phyloP scores from a whole-genome alignment of 1,139 yeast species.

The Trichomonascaceae sp. region DNA sequence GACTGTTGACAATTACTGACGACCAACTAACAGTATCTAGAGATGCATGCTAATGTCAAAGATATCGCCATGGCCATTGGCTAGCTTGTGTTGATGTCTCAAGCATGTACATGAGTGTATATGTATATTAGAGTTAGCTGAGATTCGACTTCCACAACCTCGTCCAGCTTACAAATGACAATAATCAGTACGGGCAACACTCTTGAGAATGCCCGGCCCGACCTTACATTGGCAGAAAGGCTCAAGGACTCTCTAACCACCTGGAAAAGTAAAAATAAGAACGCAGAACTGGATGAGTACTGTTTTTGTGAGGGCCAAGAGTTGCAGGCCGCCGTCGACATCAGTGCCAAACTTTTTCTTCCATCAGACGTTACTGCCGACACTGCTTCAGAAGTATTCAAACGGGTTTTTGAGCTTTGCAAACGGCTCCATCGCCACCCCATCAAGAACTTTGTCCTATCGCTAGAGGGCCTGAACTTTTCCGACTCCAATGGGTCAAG shows the following conservation, averaged over 20 bases:
- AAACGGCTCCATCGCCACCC: background rate
- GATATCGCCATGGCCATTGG: no score
- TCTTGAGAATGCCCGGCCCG: conserved; percentile 7
- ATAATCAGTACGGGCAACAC: conserved; percentile 10
- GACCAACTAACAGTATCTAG: no score
- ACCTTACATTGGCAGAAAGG: conserved; percentile 3
- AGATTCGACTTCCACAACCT: no score
- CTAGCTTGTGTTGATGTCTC: no score
- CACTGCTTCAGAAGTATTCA: conserved; percentile 6
- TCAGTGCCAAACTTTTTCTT: conserved; percentile 17
- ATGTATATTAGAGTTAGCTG: no score
- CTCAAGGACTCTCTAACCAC: conserved; percentile 1
- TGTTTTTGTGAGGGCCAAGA: no score
- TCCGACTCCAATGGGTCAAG: conserved; percentile 6
- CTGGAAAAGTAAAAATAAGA: background rate
- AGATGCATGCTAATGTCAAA: no score
- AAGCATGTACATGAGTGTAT: no score
- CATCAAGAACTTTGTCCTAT: conserved; percentile 14
- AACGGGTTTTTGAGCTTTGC: conserved; percentile 8
- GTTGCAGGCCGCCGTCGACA: conserved; percentile 5
- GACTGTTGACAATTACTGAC: no score
- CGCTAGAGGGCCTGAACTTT: conserved; percentile 17
- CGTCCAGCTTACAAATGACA: no score
- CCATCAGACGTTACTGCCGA: conserved; percentile 9
- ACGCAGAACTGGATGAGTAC: background rate